Conservation (phyloP, 2,329 filamentous ascomycete species). For the Hymenoscyphus repandus region DNA sequence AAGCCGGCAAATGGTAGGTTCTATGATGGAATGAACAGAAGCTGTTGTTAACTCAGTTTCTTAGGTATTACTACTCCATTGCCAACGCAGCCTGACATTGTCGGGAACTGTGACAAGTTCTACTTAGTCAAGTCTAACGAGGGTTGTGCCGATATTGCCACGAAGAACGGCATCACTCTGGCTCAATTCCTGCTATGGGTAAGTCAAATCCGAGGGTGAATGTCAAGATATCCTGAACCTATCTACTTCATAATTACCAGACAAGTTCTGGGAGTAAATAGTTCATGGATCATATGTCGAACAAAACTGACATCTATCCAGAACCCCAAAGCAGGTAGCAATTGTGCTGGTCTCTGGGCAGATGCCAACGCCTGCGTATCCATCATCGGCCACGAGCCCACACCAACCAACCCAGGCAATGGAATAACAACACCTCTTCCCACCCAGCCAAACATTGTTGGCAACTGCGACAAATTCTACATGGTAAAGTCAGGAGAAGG, state of each 20-base stretch:
- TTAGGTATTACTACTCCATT: constrained; percentile 5
- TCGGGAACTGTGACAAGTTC: constrained; percentile 23
- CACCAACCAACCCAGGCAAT: constrained; percentile 6
- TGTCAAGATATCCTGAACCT: too few species aligned
- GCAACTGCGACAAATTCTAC: constrained; percentile 26
- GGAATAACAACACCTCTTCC: constrained; percentile 7
- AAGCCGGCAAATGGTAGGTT: too few species aligned
- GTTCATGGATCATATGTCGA: too few species aligned
- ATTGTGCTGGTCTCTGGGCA: constrained; percentile 25
- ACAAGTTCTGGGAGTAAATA: too few species aligned
- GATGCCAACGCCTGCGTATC: constrained; percentile 22
- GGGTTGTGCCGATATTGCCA: constrained; percentile 15
- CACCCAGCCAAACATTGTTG: constrained; percentile 16
- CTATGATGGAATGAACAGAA: too few species aligned
- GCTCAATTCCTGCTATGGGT: constrained; percentile 29
- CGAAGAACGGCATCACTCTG: constrained; percentile 17
- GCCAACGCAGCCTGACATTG: constrained; percentile 17
- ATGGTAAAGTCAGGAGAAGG: constrained; percentile 16
- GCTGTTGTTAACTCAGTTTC: too few species aligned
- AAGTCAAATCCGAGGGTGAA: background rate
- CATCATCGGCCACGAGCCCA: constrained; percentile 1
- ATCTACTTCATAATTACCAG: too few species aligned
- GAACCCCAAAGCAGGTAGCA: too few species aligned
- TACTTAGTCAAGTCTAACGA: constrained; percentile 21
- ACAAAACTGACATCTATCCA: too few species aligned